Evolutionary conservation across 164 flowering plant genomes (phyloP), one percentile per base, ranked within the genome.

Genomic region (Tetrastigma voinierianum): DNA sequence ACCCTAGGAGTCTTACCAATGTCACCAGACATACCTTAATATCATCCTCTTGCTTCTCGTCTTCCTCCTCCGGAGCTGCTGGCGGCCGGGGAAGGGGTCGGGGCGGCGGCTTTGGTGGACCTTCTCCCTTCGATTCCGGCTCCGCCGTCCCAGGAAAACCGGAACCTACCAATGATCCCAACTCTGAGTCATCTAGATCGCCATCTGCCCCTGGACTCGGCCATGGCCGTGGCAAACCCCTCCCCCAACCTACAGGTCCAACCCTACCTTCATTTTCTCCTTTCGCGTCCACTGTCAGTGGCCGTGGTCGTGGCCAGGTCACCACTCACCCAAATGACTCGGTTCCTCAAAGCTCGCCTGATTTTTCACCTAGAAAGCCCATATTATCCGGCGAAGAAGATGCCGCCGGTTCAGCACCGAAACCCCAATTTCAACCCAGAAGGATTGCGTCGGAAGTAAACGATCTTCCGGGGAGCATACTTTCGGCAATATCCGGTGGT

Each of bases 141-240:
- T 58, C 45, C 25, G 2, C 45, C 10, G 62, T 65, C 16, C 73
- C 74, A 9, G 84, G 71, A 4, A 57, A 72, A 32, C 53, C 80
- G 10, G 67, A 48, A 1, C 21, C 65, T 10, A 67, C 75, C 2
- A 72, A 64, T 9, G 62, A 46, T 7, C 56, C 68, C 17, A 52
- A 51, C 20, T 56, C 24, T 4, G 74, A 67, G 24, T 4, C 65
- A 0, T n/a, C 59, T 4, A 65, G 61, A 3, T 16, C 62, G 1
- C 64, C 66, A 15, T 9, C 52, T 24, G 57, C 77, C 2, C 21
- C 60, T 2, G 84, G 81, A 14, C 25, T 62, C 13, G 90, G 90
- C 10, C 83, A 74, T 40, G 88, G 92, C 51, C 81, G 81, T 24
- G 88, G 90, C 44, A 80, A 70, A 24, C 76, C 85, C 40, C 70